Percentiles rank a stretch among this genome's conserved stretches.
These are phyloP conservation scores for Solanum phureja DNA, from an alignment of 257 asterid genomes.

Conservation along the genomic window DNA sequence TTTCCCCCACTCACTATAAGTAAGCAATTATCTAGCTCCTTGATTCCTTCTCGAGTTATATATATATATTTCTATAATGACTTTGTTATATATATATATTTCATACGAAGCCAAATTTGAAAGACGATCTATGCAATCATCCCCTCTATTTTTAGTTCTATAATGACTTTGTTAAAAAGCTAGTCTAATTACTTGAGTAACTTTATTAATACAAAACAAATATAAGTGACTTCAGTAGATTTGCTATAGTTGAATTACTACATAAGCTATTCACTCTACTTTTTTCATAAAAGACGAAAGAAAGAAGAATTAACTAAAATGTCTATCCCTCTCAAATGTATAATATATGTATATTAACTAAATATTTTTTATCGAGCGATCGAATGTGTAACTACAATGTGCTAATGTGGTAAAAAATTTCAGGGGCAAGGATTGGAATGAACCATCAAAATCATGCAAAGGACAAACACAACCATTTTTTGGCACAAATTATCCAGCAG, in stretches of 20 bases:
- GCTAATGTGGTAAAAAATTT: neutral
- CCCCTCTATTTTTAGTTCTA: neutral
- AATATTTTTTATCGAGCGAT: neutral
- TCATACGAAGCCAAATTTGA: neutral
- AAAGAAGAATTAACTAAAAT: neutral
- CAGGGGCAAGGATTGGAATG: slow-evolving; percentile 83
- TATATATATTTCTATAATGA: no score
- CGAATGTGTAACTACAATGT: neutral
- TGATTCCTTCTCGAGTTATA: neutral
- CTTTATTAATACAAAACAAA: neutral
- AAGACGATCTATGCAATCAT: no score
- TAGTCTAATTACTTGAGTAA: neutral
- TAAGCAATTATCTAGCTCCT: slow-evolving; percentile 14
- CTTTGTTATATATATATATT: neutral
- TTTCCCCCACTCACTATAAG: slow-evolving; percentile 80
- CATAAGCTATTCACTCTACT: neutral
- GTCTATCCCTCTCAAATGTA: no score
- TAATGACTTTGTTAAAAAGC: neutral
- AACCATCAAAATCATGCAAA: slow-evolving; percentile 50
- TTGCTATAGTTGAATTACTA: neutral
- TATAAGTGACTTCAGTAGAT: neutral
- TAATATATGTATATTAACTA: no score
- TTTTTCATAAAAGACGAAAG: neutral
- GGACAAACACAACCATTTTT: slow-evolving; percentile 50
- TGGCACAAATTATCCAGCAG: slow-evolving; percentile 48